phyloP scores from a whole-genome alignment of 116 monocot genomes.

The Dioscorea cayenensis region DNA sequence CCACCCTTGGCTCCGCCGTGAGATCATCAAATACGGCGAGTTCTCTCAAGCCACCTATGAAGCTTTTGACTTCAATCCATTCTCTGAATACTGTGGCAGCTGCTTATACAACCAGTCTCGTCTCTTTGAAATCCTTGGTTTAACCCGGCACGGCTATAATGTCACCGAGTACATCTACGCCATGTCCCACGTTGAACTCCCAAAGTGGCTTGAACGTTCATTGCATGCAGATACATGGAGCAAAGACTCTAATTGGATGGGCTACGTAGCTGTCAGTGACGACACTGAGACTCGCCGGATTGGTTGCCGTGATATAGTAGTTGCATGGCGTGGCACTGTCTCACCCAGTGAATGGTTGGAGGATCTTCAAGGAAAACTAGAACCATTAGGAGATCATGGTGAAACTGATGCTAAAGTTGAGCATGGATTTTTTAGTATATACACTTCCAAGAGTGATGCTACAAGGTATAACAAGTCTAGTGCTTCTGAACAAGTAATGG shows the following conservation, averaged over 20 bases:
- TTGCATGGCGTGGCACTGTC: slow-evolving; percentile 67
- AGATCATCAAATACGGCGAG: slow-evolving; percentile 59
- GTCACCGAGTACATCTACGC: slow-evolving; percentile 49
- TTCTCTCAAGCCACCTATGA: slow-evolving; percentile 55
- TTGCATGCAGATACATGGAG: slow-evolving; percentile 36
- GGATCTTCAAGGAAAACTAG: slow-evolving; percentile 33
- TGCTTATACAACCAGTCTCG: slow-evolving; percentile 20
- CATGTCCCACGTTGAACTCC: slow-evolving; percentile 39
- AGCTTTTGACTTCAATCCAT: slow-evolving; percentile 49
- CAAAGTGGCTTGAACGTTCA: slow-evolving; percentile 35
- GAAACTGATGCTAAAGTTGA: slow-evolving; percentile 24
- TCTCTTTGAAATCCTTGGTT: slow-evolving; percentile 24
- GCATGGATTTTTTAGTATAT: slow-evolving; percentile 33
- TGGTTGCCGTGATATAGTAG: slow-evolving; percentile 46
- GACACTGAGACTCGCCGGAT: slow-evolving; percentile 37
- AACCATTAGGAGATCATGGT: slow-evolving; percentile 5
- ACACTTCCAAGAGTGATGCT: slow-evolving; percentile 34
- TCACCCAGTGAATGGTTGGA: slow-evolving; percentile 41
- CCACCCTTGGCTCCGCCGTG: slow-evolving; percentile 46
- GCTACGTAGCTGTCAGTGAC: slow-evolving; percentile 56
- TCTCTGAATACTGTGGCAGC: slow-evolving; percentile 31
- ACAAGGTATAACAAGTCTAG: slow-evolving; percentile 40
- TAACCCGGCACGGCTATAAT: slow-evolving; percentile 26
- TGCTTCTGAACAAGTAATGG: slow-evolving; percentile 61
- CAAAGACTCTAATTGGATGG: slow-evolving; percentile 61